Evolutionary conservation across 352 stramenopile genomes (phyloP).

Genomic region (Pythium oligandrum): DNA sequence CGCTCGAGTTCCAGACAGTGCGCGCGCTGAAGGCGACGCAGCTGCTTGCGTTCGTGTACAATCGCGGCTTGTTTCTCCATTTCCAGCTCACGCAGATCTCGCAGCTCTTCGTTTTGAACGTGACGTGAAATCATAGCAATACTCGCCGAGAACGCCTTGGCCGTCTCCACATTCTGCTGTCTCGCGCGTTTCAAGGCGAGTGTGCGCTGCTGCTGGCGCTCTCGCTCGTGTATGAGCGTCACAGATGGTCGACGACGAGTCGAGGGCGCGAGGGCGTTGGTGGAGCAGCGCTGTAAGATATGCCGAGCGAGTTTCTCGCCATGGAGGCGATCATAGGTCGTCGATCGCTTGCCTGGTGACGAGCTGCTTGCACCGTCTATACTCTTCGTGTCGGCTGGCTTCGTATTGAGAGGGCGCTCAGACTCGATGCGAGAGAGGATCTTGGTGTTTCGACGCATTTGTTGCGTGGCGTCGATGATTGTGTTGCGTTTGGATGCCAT

Average conservation of each 20-base stretch:
- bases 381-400: too few species aligned
- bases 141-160: conserved; percentile 55
- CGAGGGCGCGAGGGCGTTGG: conserved; percentile 25
- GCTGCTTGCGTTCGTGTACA: conserved; percentile 42
- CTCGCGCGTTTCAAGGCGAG: conserved; percentile 23
- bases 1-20: conserved; percentile 51
- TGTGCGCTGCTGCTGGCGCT: conserved; percentile 14
- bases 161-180: conserved; percentile 39
- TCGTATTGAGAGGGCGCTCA: too few species aligned
- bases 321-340: conserved; percentile 24
- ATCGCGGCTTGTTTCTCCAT: conserved; percentile 35
- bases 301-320: conserved; percentile 31
- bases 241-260: conserved; percentile 1
- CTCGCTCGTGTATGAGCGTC: neutral
- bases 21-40: conserved; percentile 37
- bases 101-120: conserved; percentile 61
- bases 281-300: conserved; percentile 23
- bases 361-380: too few species aligned
- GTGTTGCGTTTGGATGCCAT: conserved; percentile 22
- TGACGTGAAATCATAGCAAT: conserved; percentile 76
- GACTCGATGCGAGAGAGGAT: conserved; percentile 15
- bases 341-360: too few species aligned
- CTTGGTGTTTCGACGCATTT: conserved; percentile 30
- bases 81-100: conserved; percentile 35
- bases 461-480: conserved; percentile 28